phyloP scores from a whole-genome alignment of 257 asterid species.

The Lavandula angustifolia region DNA sequence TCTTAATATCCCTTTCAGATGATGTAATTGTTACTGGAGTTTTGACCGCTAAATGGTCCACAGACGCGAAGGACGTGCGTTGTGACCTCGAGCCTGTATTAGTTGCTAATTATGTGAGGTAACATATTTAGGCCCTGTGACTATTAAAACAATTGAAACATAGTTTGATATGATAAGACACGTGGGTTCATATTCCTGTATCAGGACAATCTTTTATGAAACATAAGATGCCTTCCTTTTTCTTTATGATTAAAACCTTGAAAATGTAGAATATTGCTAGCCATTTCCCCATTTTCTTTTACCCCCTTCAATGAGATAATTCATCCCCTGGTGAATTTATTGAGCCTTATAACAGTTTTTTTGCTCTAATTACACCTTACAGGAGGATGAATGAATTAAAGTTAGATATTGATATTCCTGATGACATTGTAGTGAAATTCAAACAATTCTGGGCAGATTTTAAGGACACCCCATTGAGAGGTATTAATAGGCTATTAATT shows the following conservation, averaged over 20 bases:
- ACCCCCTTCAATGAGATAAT: not conserved
- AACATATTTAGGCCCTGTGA: conserved; percentile 26
- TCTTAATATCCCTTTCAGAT: conserved; percentile 54
- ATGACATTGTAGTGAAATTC: conserved; percentile 61
- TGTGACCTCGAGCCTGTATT: conserved; percentile 97
- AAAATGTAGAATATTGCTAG: not conserved
- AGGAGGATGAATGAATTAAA: conserved; percentile 88
- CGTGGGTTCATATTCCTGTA: not conserved
- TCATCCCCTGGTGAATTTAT: not conserved
- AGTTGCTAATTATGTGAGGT: conserved; percentile 89
- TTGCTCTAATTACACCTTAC: conserved; percentile 19
- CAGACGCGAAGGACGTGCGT: conserved; percentile 81
- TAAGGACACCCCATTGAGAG: conserved; percentile 73
- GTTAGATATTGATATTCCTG: conserved; percentile 77
- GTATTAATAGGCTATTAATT: conserved; percentile 38
- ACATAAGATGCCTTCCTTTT: conserved; percentile 5
- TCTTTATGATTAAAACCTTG: conserved; percentile 1
- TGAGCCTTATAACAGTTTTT: conserved; percentile 16
- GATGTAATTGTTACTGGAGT: conserved; percentile 93
- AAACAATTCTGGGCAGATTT: conserved; percentile 84
- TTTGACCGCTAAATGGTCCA: conserved; percentile 88
- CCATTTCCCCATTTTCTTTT: not conserved
- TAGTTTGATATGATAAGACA: not conserved
- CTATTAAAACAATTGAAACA: too few relatives aligned
- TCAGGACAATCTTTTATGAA: not conserved